Percentiles rank a stretch among this genome's conserved stretches.
Evolutionary conservation across 2,329 filamentous ascomycete genomes (phyloP).

Genomic region (Exophiala calicioides): DNA sequence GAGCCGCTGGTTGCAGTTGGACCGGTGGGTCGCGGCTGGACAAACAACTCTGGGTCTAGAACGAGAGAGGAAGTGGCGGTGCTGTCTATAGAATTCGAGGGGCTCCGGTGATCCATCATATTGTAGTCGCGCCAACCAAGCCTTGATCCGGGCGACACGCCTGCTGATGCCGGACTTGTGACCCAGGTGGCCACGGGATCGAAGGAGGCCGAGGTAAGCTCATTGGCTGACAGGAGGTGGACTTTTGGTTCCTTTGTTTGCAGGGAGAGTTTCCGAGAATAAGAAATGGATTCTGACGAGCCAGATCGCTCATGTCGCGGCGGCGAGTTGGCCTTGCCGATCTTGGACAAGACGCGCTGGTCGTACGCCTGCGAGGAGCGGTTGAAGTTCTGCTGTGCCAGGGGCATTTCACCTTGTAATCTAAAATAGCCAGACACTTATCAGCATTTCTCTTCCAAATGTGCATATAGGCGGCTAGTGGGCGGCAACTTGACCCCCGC

Average conservation of each 20-base stretch:
- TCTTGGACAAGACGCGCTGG: conserved; percentile 62
- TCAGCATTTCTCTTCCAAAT: conserved; percentile 15
- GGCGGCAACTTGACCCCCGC: conserved; percentile 19
- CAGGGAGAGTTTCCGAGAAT: conserved; percentile 36
- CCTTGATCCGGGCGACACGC: conserved; percentile 44
- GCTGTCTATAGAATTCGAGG: conserved; percentile 48
- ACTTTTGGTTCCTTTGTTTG: conserved; percentile 25
- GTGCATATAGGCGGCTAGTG: conserved; percentile 8
- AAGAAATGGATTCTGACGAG: conserved; percentile 37
- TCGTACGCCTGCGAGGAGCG: conserved; percentile 64
- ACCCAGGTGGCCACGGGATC: conserved; percentile 37
- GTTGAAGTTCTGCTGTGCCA: conserved; percentile 59
- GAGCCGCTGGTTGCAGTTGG: conserved; percentile 53
- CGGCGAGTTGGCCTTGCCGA: conserved; percentile 60
- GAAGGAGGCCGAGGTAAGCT: conserved; percentile 18
- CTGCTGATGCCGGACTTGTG: conserved; percentile 43
- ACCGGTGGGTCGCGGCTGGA: conserved; percentile 36
- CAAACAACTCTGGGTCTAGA: conserved; percentile 43
- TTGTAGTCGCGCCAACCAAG: conserved; percentile 43
- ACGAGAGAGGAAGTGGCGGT: conserved; percentile 41
- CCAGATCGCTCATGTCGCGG: conserved; percentile 44
- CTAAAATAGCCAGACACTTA: conserved; percentile 37
- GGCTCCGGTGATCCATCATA: conserved; percentile 43
- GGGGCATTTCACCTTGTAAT: conserved; percentile 60
- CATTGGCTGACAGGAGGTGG: conserved; percentile 22